phyloP scores from a whole-genome alignment of 1,139 yeast genomes.

The Saccharomyces hybrid region DNA sequence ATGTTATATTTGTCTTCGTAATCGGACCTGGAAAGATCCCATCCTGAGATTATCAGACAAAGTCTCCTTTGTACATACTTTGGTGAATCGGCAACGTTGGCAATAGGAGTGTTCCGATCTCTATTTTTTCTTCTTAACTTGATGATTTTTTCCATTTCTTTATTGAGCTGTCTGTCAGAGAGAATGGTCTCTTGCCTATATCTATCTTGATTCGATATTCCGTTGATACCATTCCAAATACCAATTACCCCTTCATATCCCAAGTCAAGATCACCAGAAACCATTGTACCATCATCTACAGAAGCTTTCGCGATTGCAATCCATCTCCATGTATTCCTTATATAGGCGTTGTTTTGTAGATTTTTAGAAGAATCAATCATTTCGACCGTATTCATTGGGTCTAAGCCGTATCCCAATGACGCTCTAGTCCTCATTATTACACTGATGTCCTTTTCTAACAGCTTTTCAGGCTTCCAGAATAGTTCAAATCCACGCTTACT shows the following conservation, averaged over 20 bases:
- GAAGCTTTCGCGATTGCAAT: constrained; percentile 62
- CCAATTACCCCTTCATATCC: constrained; percentile 86
- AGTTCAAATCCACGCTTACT: constrained; percentile 20
- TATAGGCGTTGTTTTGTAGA: constrained; percentile 49
- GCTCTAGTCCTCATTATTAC: constrained; percentile 65
- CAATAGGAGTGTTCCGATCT: constrained; percentile 13
- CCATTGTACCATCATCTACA: constrained; percentile 62
- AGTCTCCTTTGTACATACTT: constrained; percentile 60
- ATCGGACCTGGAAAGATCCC: constrained; percentile 77
- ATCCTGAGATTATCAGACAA: constrained; percentile 81
- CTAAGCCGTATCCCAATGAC: constrained; percentile 61
- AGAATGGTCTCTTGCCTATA: constrained; percentile 34
- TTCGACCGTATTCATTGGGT: constrained; percentile 55
- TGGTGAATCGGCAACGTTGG: constrained; percentile 30
- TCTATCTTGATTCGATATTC: constrained; percentile 50
- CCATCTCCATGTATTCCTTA: constrained; percentile 88
- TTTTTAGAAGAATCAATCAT: constrained; percentile 48
- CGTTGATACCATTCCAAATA: constrained; percentile 77
- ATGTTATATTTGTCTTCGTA: constrained; percentile 60
- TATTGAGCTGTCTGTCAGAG: constrained; percentile 41
- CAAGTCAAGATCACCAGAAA: constrained; percentile 59
- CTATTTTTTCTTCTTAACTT: constrained; percentile 25
- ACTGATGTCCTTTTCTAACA: constrained; percentile 56
- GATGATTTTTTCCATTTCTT: constrained; percentile 37
- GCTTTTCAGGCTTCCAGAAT: constrained; percentile 31